These are phyloP conservation scores for Aureobasidium sp. DNA, from an alignment of 2,329 filamentous ascomycete species.

Conservation along the genomic window DNA sequence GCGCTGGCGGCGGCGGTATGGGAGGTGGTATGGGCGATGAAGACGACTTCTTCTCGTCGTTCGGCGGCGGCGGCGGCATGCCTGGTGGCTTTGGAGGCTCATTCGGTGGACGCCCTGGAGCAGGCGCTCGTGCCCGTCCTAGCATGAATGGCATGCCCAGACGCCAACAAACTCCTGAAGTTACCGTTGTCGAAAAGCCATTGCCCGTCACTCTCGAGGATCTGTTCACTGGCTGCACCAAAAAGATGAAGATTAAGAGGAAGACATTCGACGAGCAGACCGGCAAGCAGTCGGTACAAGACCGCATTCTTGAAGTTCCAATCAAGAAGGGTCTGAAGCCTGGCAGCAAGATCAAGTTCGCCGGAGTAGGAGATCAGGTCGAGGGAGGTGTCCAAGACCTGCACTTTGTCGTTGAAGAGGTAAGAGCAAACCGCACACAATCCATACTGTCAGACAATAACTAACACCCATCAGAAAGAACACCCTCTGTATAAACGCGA, in stretches of 20 bases:
- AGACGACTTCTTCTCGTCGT: conserved; percentile 47
- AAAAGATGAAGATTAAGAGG: conserved; percentile 97
- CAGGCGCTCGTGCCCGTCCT: conserved; percentile 12
- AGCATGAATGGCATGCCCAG: conserved; percentile 25
- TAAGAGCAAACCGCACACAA: neutral
- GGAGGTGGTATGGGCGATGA: conserved; percentile 37
- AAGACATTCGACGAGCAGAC: conserved; percentile 79
- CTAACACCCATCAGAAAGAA: conserved; percentile 55
- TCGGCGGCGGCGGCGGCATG: conserved; percentile 30
- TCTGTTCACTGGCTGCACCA: conserved; percentile 74
- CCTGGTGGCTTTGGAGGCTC: conserved; percentile 31
- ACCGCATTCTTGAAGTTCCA: conserved; percentile 85
- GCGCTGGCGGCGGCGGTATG: conserved; percentile 40
- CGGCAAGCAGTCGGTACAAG: conserved; percentile 76
- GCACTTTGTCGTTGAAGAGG: conserved; percentile 84
- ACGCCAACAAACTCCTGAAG: conserved; percentile 61
- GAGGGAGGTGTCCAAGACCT: conserved; percentile 93
- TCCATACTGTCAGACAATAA: conserved; percentile 37
- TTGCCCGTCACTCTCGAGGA: conserved; percentile 80
- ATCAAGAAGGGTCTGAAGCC: conserved; percentile 96
- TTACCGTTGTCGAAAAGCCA: conserved; percentile 81
- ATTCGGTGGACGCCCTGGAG: conserved; percentile 22
- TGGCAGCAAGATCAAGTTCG: conserved; percentile 97
- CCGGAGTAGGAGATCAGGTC: conserved; percentile 93
- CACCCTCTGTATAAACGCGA: conserved; percentile 79